Evolutionary conservation across 305 asterid genomes (phyloP), one percentile per base, ranked within the genome.

Genomic region (Fraxinus velutina): DNA sequence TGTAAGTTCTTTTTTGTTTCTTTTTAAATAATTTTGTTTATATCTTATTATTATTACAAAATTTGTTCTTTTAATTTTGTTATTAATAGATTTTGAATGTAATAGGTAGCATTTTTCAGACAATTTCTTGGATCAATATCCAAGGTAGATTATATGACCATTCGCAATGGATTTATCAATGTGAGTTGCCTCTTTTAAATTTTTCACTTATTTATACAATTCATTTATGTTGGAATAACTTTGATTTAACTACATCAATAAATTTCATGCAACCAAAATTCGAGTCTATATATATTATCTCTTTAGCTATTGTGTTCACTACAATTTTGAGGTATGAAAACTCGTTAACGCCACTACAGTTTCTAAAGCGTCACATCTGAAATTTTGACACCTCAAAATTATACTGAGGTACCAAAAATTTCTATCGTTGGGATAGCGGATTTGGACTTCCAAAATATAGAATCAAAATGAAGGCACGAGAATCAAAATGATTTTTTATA

Each of bases 51-150:
- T 50, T 50, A 0, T 19, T 60, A 10, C 10, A 19, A 7, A 12
- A 5, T 7, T 12, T 4, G n/a, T 5, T 27, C 32, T 34, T 71
- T 47, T 21, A 39, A 36, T 32, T 66, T 78, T 7, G 4, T n/a
- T 2, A 13, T 9, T 29, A 8, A 32, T 15, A 32, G 2, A 44
- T 17, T 64, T 19, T 75, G 42, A 47, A 13, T 50, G 82, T 76
- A 83, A 79, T 90, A 92, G 94, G 93, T 86, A 22, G 95, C 97
- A 50, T 92, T 92, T 86, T 87, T 90, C 78, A 88, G 90, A 76
- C 90, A 87, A 83, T 85, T 85, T 84, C 84, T 76, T n/a, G 92
- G 90, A 68, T 90, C 92, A 2, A 88, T 89, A 85, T 86, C 92
- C 21, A 90, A 83, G 77, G 90, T 89, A 77, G 93, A 90, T 86